phyloP scores from a whole-genome alignment of 345 rosid species.

The Zanthoxylum bungeanum region DNA sequence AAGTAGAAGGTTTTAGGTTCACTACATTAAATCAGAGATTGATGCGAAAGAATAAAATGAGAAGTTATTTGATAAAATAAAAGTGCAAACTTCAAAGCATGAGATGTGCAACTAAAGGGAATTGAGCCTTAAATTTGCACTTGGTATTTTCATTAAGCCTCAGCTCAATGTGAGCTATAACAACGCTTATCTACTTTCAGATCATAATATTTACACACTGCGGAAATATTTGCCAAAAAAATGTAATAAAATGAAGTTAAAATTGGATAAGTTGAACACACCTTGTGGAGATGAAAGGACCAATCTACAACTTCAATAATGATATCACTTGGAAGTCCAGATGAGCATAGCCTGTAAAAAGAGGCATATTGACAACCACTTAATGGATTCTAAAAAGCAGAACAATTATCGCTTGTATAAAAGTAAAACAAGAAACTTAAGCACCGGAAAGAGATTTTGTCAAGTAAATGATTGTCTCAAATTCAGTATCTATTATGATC shows the following conservation, averaged over 20 bases:
- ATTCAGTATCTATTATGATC: background rate
- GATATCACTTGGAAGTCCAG: constrained; percentile 81
- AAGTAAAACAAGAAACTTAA: background rate
- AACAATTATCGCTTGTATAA: background rate
- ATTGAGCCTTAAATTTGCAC: background rate
- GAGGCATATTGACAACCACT: no score
- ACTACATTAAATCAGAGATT: background rate
- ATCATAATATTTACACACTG: background rate
- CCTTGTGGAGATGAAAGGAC: constrained; percentile 89
- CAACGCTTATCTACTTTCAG: background rate
- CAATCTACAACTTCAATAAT: constrained; percentile 64
- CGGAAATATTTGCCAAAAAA: no score
- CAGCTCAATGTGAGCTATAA: background rate
- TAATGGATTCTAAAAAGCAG: no score
- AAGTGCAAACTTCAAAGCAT: background rate
- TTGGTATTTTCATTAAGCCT: background rate
- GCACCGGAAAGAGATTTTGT: background rate
- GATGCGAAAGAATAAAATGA: background rate
- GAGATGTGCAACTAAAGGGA: background rate
- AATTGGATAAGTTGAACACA: constrained; percentile 15
- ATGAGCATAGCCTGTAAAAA: constrained; percentile 54
- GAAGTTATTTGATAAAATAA: background rate
- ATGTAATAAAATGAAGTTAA: background rate
- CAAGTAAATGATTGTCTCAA: background rate
- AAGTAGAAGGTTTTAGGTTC: background rate